These are phyloP conservation scores for Schizophyllum commune DNA, from an alignment of 1,284 basidiomycete species.

Conservation along the genomic window DNA sequence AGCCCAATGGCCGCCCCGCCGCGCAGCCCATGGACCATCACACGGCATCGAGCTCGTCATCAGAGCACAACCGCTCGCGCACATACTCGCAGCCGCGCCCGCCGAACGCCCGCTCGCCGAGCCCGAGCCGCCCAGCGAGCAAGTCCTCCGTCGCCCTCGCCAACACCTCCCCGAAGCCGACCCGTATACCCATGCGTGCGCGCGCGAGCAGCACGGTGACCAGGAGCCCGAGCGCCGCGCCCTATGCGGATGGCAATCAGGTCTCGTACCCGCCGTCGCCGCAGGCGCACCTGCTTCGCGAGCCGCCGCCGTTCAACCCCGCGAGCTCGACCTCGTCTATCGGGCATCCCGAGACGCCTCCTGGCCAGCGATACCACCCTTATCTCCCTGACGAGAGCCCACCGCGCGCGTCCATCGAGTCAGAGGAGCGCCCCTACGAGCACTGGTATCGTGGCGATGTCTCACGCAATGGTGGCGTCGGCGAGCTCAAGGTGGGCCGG, in stretches of 20 bases:
- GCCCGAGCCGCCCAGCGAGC: conserved; percentile 12
- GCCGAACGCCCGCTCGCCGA: conserved; percentile 22
- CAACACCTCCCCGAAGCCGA: conserved; percentile 8
- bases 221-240: conserved; percentile 2
- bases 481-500: conserved; percentile 62
- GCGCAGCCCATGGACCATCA: conserved; percentile 8
- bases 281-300: conserved; percentile 31
- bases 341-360: conserved; percentile 20
- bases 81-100: conserved; percentile 52
- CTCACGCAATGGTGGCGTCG: conserved; percentile 72
- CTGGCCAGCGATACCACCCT: conserved; percentile 2
- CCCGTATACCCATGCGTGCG: conserved; percentile 13
- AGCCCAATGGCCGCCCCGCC: conserved; percentile 12
- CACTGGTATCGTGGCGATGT: conserved; percentile 80
- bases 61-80: conserved; percentile 30
- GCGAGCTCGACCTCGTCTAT: conserved; percentile 26
- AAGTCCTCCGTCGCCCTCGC: background rate
- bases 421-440: conserved; percentile 70
- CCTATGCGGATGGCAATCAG: conserved; percentile 16
- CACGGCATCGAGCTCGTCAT: conserved; percentile 15
- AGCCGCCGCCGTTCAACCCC: conserved; percentile 37
- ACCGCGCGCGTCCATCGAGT: conserved; percentile 56
- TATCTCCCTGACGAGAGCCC: conserved; percentile 11
- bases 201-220: conserved; percentile 4
- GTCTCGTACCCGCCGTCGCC: conserved; percentile 4